phyloP scores from a whole-genome alignment of 2,329 filamentous ascomycete genomes.

The Alternaria brassicae region DNA sequence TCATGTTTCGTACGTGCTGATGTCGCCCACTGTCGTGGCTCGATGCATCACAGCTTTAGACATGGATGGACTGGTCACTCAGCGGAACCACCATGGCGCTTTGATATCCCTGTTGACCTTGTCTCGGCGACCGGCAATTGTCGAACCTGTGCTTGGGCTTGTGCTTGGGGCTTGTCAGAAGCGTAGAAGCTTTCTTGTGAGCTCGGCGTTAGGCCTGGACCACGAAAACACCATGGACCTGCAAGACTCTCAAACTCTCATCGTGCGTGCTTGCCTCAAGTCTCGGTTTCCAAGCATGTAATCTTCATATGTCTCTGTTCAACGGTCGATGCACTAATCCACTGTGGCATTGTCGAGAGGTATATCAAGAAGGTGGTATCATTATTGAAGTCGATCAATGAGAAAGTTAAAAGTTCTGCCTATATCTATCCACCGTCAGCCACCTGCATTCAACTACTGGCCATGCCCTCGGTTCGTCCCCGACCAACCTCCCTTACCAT shows the following conservation, averaged over 20 bases:
- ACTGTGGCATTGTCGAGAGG: neutral
- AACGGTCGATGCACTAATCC: neutral
- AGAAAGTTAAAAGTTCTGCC: neutral
- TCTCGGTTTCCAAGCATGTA: neutral
- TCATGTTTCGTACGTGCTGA: neutral
- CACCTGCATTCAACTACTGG: neutral
- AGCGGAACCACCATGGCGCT: neutral
- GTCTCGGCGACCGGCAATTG: neutral
- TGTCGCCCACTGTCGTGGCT: neutral
- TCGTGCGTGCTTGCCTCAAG: neutral
- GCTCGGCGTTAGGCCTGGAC: neutral
- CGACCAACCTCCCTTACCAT: conserved; percentile 25
- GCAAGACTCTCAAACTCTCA: neutral
- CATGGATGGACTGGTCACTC: neutral
- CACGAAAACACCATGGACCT: neutral
- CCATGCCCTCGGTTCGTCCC: conserved; percentile 17
- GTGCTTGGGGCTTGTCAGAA: neutral
- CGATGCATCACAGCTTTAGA: neutral
- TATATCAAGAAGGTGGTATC: neutral
- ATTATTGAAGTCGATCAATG: neutral
- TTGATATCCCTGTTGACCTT: neutral
- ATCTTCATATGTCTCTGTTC: neutral
- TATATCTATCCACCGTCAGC: neutral
- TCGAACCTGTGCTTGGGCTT: neutral
- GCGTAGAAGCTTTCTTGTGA: neutral